Conservation (phyloP, 352 stramenopile genomes). For the Pythium rishiriense region DNA sequence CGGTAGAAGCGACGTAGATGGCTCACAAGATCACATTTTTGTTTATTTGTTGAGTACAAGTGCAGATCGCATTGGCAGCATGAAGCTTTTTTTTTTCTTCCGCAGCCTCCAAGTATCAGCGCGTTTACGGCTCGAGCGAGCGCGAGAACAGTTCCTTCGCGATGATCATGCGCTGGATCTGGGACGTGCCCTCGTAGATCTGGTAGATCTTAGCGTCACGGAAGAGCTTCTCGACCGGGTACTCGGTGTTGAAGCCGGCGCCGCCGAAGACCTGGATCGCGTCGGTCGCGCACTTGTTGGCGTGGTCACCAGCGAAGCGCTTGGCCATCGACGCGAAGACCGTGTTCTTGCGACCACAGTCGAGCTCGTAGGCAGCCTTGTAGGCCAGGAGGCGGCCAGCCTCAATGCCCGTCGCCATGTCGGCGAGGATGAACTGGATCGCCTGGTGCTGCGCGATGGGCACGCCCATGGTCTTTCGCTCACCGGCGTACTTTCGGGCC, state of each 20-base stretch:
- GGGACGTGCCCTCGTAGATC: conserved; percentile 92
- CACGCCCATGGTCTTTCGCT: conserved; percentile 88
- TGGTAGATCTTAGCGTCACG: conserved; percentile 92
- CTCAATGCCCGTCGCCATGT: conserved; percentile 91
- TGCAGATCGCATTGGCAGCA: no score
- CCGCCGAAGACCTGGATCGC: conserved; percentile 91
- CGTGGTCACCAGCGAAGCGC: conserved; percentile 85
- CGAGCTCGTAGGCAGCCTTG: conserved; percentile 89
- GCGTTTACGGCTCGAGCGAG: conserved; percentile 60
- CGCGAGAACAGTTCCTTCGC: conserved; percentile 86
- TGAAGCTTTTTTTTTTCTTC: not conserved
- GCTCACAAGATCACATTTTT: no score
- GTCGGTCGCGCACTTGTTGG: conserved; percentile 85
- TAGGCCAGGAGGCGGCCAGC: conserved; percentile 82
- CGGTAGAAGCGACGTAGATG: no score
- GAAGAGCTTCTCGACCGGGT: conserved; percentile 93
- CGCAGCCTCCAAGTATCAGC: no score
- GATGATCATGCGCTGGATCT: conserved; percentile 92
- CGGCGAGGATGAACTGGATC: conserved; percentile 89
- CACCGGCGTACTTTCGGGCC: conserved; percentile 81
- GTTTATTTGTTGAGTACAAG: no score
- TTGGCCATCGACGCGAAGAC: conserved; percentile 92
- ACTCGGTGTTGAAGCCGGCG: conserved; percentile 91
- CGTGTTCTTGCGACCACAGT: conserved; percentile 89
- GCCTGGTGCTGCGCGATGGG: conserved; percentile 87